These are phyloP conservation scores for Mychonastes homosphaera DNA, from an alignment of 139 green algal genomes.

Conservation along the genomic window DNA sequence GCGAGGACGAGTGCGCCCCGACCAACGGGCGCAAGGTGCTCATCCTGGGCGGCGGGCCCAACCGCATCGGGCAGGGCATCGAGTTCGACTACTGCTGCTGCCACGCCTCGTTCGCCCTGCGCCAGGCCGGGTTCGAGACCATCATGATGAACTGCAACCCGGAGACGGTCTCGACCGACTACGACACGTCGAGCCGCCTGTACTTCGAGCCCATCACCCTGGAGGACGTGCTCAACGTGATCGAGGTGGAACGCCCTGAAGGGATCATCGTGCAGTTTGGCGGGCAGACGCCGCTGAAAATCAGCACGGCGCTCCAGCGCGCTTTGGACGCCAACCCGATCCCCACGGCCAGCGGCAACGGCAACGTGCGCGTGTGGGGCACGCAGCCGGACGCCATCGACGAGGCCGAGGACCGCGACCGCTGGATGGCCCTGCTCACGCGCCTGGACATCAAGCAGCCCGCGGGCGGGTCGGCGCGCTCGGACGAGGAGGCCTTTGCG, in stretches of 20 bases:
- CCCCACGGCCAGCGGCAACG: conserved; percentile 58
- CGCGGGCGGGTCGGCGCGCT: conserved; percentile 27
- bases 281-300: conserved; percentile 95
- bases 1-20: conserved; percentile 60
- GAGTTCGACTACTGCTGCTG: conserved; percentile 99
- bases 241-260: conserved; percentile 87
- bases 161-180: conserved; percentile 97
- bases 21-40: conserved; percentile 76
- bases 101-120: conserved; percentile 91
- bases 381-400: conserved; percentile 92
- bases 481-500: conserved; percentile 62
- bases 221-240: conserved; percentile 95
- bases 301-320: conserved; percentile 68
- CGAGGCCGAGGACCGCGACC: conserved; percentile 91
- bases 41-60: conserved; percentile 97
- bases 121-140: conserved; percentile 87
- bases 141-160: conserved; percentile 99
- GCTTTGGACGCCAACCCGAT: conserved; percentile 66
- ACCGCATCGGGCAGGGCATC: conserved; percentile 99
- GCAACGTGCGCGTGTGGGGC: conserved; percentile 88
- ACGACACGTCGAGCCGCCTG: conserved; percentile 93
- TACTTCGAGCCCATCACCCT: conserved; percentile 88
- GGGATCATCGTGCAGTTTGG: conserved; percentile 99
- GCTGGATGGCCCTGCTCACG: conserved; percentile 67
- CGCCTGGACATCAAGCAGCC: conserved; percentile 82